These are phyloP conservation scores for Tetratostichococcus sp. DNA, from an alignment of 139 green algal genomes.

Conservation along the genomic window DNA sequence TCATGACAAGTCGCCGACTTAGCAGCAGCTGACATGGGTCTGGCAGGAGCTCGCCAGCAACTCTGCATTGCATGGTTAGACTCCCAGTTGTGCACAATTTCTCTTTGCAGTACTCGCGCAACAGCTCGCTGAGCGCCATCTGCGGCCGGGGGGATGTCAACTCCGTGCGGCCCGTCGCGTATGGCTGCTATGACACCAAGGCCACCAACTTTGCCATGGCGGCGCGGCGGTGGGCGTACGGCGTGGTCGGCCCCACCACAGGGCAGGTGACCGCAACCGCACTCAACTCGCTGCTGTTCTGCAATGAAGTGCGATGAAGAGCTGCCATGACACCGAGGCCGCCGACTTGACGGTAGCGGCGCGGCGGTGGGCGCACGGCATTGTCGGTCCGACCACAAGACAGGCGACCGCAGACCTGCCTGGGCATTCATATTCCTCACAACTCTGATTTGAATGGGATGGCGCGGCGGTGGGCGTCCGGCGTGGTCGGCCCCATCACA, in stretches of 20 bases:
- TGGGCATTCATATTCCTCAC: no score
- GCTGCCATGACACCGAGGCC: background rate
- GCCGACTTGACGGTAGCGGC: background rate
- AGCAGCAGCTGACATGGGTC: no score
- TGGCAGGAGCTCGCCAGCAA: no score
- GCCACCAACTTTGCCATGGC: constrained; percentile 44
- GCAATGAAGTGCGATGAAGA: background rate
- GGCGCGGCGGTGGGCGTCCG: constrained; percentile 33
- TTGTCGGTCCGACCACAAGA: constrained; percentile 3
- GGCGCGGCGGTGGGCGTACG: constrained; percentile 33
- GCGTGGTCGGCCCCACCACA: constrained; percentile 5
- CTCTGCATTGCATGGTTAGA: no score
- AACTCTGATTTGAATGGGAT: no score
- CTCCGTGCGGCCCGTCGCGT: constrained; percentile 19
- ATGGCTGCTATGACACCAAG: constrained; percentile 68
- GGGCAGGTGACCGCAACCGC: background rate
- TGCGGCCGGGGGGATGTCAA: constrained; percentile 63
- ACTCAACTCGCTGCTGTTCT: background rate
- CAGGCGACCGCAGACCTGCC: no score
- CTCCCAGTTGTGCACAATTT: no score
- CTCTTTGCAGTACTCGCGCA: constrained; percentile 22
- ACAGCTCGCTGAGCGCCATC: constrained; percentile 42
- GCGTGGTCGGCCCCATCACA: constrained; percentile 5
- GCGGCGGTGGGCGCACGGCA: constrained; percentile 27
- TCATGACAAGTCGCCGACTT: no score